A percentile compares a stretch with the other conserved stretches of the same genome.
These are phyloP conservation scores for Alternaria dauci DNA, from an alignment of 2,329 filamentous ascomycete species.

Conservation along the genomic window DNA sequence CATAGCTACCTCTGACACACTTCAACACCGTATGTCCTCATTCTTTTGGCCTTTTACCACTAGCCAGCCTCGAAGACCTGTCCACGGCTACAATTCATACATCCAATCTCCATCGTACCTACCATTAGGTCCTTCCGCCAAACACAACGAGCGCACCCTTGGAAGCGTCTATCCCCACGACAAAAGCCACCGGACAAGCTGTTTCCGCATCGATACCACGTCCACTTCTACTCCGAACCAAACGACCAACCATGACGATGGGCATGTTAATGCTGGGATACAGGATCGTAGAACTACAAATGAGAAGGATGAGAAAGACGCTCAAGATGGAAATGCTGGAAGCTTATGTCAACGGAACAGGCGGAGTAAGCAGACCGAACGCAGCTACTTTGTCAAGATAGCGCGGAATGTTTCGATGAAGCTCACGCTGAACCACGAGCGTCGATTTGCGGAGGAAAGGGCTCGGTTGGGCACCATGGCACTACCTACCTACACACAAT, in stretches of 20 bases:
- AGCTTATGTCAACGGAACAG: not conserved
- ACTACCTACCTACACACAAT: not conserved
- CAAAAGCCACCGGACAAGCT: not conserved
- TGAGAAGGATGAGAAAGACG: not conserved
- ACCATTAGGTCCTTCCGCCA: not conserved
- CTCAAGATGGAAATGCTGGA: not conserved
- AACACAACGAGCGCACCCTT: not conserved
- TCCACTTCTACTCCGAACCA: not conserved
- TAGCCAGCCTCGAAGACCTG: not conserved
- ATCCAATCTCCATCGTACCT: not conserved
- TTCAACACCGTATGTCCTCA: not conserved
- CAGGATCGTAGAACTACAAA: not conserved
- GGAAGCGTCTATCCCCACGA: not conserved
- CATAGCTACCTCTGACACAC: not conserved
- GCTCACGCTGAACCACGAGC: not conserved
- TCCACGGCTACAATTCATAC: no score
- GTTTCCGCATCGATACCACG: not conserved
- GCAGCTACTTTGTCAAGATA: not conserved
- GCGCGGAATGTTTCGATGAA: not conserved
- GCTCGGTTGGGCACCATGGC: not conserved
- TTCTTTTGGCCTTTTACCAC: not conserved
- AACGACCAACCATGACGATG: not conserved
- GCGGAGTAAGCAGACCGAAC: no score
- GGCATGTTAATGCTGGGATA: not conserved
- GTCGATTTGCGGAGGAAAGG: rapidly evolving